Base-by-base conservation (phyloP, 1,284 basidiomycete genomes). In the Boletus semigastroideus region DNA sequence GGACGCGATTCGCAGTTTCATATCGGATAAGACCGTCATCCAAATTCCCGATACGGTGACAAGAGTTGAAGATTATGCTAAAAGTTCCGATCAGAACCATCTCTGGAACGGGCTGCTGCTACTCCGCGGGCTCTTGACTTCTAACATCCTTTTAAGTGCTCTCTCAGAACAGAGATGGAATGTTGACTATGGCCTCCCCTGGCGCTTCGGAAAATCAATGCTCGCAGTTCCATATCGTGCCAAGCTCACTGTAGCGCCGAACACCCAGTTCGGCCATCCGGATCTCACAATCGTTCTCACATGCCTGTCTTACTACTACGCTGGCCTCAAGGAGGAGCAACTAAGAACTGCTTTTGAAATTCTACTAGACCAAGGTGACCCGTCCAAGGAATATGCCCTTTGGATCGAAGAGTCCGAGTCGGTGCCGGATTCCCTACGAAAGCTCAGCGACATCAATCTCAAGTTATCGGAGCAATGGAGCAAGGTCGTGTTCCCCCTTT, bases 191-290 rank as follows among this genome's bases (percentile, higher is more conserved):
- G 48, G 48, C 13, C 34, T 16, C 9, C 12, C 5, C 16, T 4
- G 17, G 6, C 27, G 4, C 27, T 5, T 16, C 8, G 6, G 25
- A 13, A 7, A 7, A 16, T 2, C 22, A 40, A 27, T 27, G 48
- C 48, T 50, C 37, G 44, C 48, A 0, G 45, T 48, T 11, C 48
- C 45, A 8, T 48, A 48, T n/a, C 47, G 40, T 4, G 46, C 46
- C 16, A 47, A 47, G 11, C 37, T 31, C 14, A 6, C 38, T 3
- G 27, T 36, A 2, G n/a, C 34, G 8, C 34, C 16, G 6, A 11
- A 20, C 25, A 38, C 45, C 0, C 36, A 46, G 17, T 46, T 46
- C 2, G 36, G 45, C 13, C 45, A 46, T 30, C 45, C 45, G 20
- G 45, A 46, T 19, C 12, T 46, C 36, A 30, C 45, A 3, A 46